A percentile compares a stretch with the other conserved stretches of the same genome.
These are phyloP conservation scores for Aphanoascus verrucosus DNA, from an alignment of 2,329 filamentous ascomycete genomes.

Conservation along the genomic window DNA sequence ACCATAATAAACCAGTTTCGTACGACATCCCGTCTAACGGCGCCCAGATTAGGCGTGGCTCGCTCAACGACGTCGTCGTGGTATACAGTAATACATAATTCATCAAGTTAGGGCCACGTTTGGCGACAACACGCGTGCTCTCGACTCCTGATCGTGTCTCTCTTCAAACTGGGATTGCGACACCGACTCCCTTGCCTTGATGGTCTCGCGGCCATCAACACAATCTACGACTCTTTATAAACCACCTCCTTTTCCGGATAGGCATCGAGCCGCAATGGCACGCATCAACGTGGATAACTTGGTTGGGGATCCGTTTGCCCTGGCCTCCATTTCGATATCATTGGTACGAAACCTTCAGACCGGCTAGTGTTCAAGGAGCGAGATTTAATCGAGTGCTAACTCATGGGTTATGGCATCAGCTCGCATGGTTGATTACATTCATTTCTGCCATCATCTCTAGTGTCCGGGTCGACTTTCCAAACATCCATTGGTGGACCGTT, in stretches of 20 bases:
- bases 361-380: not conserved
- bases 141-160: not conserved
- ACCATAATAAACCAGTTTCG: not conserved
- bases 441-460: slow-evolving; percentile 69
- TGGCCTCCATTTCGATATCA: slow-evolving; percentile 86
- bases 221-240: slow-evolving; percentile 19
- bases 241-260: slow-evolving; percentile 17
- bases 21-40: not conserved
- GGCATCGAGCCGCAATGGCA: slow-evolving; percentile 42
- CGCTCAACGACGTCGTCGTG: not conserved
- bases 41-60: not conserved
- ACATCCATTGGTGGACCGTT: slow-evolving; percentile 85
- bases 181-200: slow-evolving; percentile 14
- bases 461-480: slow-evolving; percentile 53
- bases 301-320: slow-evolving; percentile 87
- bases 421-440: slow-evolving; percentile 91
- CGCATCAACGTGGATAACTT: slow-evolving; percentile 75
- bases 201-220: slow-evolving; percentile 19
- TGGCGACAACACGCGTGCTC: not conserved
- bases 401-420: slow-evolving; percentile 43
- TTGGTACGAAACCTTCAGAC: slow-evolving; percentile 51
- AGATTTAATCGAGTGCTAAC: slow-evolving; percentile 52
- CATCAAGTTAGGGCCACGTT: not conserved
- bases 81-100: not conserved
- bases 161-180: not conserved